phyloP scores from a whole-genome alignment of 768 basidiomycete species.

The Trametes sanguinea region DNA sequence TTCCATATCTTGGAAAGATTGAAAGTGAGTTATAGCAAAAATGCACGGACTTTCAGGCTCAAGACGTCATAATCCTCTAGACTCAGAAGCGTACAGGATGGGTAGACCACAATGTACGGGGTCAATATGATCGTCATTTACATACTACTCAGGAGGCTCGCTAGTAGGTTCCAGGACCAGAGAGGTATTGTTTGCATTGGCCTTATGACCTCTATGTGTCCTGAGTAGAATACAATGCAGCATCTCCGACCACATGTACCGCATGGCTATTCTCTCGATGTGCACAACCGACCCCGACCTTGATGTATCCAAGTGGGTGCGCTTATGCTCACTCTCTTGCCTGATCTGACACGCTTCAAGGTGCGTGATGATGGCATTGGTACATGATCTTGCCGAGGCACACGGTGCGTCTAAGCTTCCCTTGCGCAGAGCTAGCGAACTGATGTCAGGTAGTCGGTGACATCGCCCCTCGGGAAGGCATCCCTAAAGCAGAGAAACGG shows the following conservation, averaged over 20 bases:
- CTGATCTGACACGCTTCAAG: slow-evolving; percentile 34
- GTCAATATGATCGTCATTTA: background rate
- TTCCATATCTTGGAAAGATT: slow-evolving; percentile 87
- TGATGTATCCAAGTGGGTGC: slow-evolving; percentile 68
- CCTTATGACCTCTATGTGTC: no score
- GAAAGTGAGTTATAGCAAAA: slow-evolving; percentile 55
- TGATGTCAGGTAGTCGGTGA: slow-evolving; percentile 71
- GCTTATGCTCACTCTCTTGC: background rate
- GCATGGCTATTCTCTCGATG: slow-evolving; percentile 95
- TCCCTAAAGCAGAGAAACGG: slow-evolving; percentile 79
- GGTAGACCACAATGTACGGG: slow-evolving; percentile 77
- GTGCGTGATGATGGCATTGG: slow-evolving; percentile 87
- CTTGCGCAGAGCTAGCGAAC: background rate
- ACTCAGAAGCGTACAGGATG: slow-evolving; percentile 96
- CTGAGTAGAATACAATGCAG: slow-evolving; percentile 37
- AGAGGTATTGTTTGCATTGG: slow-evolving; percentile 55
- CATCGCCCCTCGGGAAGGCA: slow-evolving; percentile 87
- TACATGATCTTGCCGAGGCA: slow-evolving; percentile 96
- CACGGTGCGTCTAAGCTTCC: slow-evolving; percentile 52
- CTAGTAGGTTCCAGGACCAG: slow-evolving; percentile 72
- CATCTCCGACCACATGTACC: slow-evolving; percentile 96
- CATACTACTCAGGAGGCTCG: background rate
- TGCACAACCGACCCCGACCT: slow-evolving; percentile 74
- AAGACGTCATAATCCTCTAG: slow-evolving; percentile 40
- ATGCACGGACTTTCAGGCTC: background rate